A percentile compares a stretch with the other conserved stretches of the same genome.
phyloP scores from a whole-genome alignment of 805 yeast genomes.

The Wickerhamiella dianesei region DNA sequence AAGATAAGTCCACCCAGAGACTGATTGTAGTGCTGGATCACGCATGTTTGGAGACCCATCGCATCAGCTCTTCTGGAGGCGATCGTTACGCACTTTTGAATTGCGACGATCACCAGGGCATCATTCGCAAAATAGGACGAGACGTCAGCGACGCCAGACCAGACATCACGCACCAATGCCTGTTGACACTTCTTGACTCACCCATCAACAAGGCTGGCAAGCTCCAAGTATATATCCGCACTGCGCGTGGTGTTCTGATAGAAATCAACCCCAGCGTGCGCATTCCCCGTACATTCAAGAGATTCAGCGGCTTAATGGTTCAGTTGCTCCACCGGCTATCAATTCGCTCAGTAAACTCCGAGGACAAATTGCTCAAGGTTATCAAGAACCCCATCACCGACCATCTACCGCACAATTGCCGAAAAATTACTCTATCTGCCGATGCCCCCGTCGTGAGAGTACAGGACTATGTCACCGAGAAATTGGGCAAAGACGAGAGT shows the following conservation, averaged over 20 bases:
- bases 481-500: slow-evolving; percentile 73
- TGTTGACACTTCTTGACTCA: slow-evolving; percentile 85
- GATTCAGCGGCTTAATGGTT: slow-evolving; percentile 96
- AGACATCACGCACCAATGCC: slow-evolving; percentile 97
- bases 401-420: slow-evolving; percentile 91
- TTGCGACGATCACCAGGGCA: slow-evolving; percentile 97
- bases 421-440: slow-evolving; percentile 79
- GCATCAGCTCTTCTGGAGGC: slow-evolving; percentile 63
- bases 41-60: slow-evolving; percentile 92
- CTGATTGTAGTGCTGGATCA: slow-evolving; percentile 89
- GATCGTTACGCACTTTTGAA: slow-evolving; percentile 88
- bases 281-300: slow-evolving; percentile 94
- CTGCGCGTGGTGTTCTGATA: slow-evolving; percentile 85
- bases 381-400: slow-evolving; percentile 96
- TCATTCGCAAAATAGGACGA: slow-evolving; percentile 87
- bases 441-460: slow-evolving; percentile 83
- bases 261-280: slow-evolving; percentile 95
- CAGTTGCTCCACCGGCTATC: slow-evolving; percentile 85
- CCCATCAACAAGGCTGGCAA: slow-evolving; percentile 97
- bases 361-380: slow-evolving; percentile 84
- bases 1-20: slow-evolving; percentile 75
- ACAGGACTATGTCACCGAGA: slow-evolving; percentile 66
- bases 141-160: slow-evolving; percentile 98
- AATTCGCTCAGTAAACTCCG: slow-evolving; percentile 87
- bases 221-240: slow-evolving; percentile 90